These are phyloP conservation scores for Rhizopus stolonifer DNA, from an alignment of 371 early-diverging fungal species.

Conservation along the genomic window DNA sequence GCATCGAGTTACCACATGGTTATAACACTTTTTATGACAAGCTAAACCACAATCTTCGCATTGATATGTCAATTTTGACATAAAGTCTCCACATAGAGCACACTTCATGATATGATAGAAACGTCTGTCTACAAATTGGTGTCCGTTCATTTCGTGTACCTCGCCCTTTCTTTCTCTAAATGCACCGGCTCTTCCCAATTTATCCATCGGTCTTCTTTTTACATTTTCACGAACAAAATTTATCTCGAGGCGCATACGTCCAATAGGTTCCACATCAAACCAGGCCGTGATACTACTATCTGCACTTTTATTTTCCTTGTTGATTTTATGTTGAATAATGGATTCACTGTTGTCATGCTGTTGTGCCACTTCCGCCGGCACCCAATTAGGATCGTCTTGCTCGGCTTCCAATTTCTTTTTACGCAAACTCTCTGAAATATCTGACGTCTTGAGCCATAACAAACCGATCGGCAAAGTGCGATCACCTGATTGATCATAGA, in stretches of 20 bases:
- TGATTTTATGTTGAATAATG: background rate
- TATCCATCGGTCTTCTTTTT: constrained; percentile 60
- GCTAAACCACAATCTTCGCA: constrained; percentile 93
- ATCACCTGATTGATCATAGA: constrained; percentile 72
- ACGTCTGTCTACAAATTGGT: constrained; percentile 79
- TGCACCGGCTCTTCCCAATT: constrained; percentile 82
- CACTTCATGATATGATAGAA: constrained; percentile 94
- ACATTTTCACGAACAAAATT: constrained; percentile 60
- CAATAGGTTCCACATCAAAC: constrained; percentile 92
- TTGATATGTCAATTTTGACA: constrained; percentile 83
- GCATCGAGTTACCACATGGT: constrained; percentile 85
- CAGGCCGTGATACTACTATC: constrained; percentile 63
- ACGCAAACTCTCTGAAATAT: constrained; percentile 73
- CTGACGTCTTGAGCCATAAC: constrained; percentile 79
- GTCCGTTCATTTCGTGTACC: constrained; percentile 81
- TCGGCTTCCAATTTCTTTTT: constrained; percentile 58
- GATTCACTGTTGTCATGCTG: constrained; percentile 16
- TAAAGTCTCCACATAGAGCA: constrained; percentile 87
- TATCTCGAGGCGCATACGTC: constrained; percentile 78
- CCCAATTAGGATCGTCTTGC: constrained; percentile 44
- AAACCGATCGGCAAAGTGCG: constrained; percentile 67
- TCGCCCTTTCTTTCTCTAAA: constrained; percentile 81
- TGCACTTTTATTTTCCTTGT: constrained; percentile 11
- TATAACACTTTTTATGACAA: constrained; percentile 90
- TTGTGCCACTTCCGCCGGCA: constrained; percentile 36